Conservation (phyloP, 2,329 filamentous ascomycete genomes). For the Allantophomopsis cytisporea region DNA sequence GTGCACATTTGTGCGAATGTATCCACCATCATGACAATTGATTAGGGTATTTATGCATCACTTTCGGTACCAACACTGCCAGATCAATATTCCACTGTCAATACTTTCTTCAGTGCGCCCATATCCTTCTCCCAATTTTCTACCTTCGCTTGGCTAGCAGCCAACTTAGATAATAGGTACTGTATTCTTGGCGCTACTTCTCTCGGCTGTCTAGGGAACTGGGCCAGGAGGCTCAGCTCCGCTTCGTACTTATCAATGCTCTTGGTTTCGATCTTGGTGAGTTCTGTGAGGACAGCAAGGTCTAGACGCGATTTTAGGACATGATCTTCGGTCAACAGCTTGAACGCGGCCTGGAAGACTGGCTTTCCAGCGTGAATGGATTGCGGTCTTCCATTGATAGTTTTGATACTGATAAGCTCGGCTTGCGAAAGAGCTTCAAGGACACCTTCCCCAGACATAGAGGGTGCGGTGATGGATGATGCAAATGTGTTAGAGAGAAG, state of each 20-base stretch:
- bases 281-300: slow-evolving; percentile 52
- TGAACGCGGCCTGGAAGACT: slow-evolving; percentile 76
- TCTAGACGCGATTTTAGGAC: slow-evolving; percentile 65
- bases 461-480: slow-evolving; percentile 30
- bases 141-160: slow-evolving; percentile 62
- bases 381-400: slow-evolving; percentile 62
- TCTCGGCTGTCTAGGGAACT: slow-evolving; percentile 54
- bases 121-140: slow-evolving; percentile 62
- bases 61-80: background rate
- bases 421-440: slow-evolving; percentile 72
- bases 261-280: slow-evolving; percentile 58
- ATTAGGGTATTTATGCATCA: background rate
- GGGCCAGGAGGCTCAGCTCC: slow-evolving; percentile 60
- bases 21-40: background rate
- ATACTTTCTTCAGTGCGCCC: slow-evolving; percentile 54
- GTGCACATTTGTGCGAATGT: no score
- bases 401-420: slow-evolving; percentile 70
- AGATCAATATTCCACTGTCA: slow-evolving; percentile 31
- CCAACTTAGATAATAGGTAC: slow-evolving; percentile 64
- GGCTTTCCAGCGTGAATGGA: slow-evolving; percentile 71
- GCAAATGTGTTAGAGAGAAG: slow-evolving; percentile 67
- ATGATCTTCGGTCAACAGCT: slow-evolving; percentile 52
- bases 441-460: slow-evolving; percentile 54
- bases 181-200: slow-evolving; percentile 53
- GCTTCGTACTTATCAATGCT: slow-evolving; percentile 67